Conservation (phyloP, 441 rosid genomes). For the Geranium incanum region DNA sequence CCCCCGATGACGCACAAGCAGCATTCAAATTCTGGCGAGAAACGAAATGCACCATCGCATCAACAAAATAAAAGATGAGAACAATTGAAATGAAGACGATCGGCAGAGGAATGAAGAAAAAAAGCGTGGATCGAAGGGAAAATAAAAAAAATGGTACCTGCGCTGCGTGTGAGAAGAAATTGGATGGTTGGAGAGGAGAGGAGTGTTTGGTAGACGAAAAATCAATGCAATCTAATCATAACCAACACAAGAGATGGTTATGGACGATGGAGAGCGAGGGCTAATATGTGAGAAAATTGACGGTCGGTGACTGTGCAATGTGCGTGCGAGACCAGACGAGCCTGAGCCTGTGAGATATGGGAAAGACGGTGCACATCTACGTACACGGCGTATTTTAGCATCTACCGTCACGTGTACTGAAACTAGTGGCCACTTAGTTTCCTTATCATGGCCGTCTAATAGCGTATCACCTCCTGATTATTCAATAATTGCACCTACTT, state of each 20-base stretch:
- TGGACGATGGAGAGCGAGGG: neutral
- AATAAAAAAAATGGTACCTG: neutral
- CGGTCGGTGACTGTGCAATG: neutral
- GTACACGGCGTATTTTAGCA: neutral
- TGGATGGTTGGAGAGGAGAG: neutral
- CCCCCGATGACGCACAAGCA: neutral
- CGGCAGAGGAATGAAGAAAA: neutral
- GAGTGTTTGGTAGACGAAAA: neutral
- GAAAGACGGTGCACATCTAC: neutral
- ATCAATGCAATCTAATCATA: neutral
- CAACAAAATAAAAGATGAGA: neutral
- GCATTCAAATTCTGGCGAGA: neutral
- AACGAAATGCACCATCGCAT: neutral
- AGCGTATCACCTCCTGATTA: neutral
- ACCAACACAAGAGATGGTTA: neutral
- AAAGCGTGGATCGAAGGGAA: neutral
- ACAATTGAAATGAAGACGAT: neutral
- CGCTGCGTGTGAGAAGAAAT: neutral
- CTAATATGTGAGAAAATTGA: neutral
- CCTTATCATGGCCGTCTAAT: neutral
- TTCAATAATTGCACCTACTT: neutral
- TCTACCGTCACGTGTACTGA: neutral
- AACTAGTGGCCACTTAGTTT: neutral
- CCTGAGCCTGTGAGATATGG: neutral
- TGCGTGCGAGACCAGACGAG: neutral